Evolutionary conservation across 192 early-diverging fungal species (phyloP).

Genomic region (Backusella sp.): DNA sequence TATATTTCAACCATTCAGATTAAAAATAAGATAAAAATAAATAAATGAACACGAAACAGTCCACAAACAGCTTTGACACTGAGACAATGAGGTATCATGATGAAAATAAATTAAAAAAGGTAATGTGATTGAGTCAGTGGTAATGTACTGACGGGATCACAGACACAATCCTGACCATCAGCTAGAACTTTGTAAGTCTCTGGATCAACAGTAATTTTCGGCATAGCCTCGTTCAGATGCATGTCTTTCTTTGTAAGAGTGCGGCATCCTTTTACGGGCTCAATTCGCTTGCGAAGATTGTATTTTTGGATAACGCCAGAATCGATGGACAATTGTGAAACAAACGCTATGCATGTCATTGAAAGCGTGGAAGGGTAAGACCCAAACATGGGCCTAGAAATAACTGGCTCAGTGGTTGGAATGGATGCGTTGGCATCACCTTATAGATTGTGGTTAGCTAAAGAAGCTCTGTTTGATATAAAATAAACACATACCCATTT

Average conservation of each 20-base stretch:
- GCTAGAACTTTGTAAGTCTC: slow-evolving; percentile 88
- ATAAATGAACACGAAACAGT: not conserved
- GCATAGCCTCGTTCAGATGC: slow-evolving; percentile 79
- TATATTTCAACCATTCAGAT: too few species aligned
- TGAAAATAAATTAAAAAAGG: slow-evolving; percentile 45
- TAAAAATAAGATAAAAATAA: too few species aligned
- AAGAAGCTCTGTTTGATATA: not conserved
- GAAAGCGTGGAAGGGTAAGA: slow-evolving; percentile 60
- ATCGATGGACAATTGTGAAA: slow-evolving; percentile 72
- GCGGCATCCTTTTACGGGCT: slow-evolving; percentile 76
- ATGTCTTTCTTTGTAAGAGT: slow-evolving; percentile 83
- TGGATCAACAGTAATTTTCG: slow-evolving; percentile 82
- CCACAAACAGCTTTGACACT: not conserved
- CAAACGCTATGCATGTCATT: slow-evolving; percentile 73
- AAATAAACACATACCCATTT: slow-evolving; percentile 55
- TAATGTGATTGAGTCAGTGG: slow-evolving; percentile 71
- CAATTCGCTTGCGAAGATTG: slow-evolving; percentile 63
- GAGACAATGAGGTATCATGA: not conserved
- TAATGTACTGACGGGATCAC: slow-evolving; percentile 65
- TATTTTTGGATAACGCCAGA: slow-evolving; percentile 57
- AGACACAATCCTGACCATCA: slow-evolving; percentile 67
- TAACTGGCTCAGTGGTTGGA: slow-evolving; percentile 89
- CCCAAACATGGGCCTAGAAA: slow-evolving; percentile 87
- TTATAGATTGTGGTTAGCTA: not conserved
- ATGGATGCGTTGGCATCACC: slow-evolving; percentile 94